Conservation (phyloP, 225 moss, liverwort and hornwort species). For the Rhytidiadelphus loreus region DNA sequence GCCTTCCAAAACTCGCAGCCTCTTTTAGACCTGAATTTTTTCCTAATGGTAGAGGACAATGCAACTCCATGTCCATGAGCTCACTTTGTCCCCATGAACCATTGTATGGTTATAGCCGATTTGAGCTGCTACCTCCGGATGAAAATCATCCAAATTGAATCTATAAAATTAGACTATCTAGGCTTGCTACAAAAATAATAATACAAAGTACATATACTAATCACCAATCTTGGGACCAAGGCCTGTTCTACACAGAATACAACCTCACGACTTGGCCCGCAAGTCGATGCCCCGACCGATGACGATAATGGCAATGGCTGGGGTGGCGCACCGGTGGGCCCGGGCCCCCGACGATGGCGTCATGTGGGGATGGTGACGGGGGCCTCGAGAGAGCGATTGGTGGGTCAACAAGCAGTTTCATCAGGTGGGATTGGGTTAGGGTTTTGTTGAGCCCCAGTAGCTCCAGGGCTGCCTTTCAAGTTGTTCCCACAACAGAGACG, state of each 20-base stretch:
- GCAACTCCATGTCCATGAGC: no score
- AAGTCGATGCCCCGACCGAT: not conserved
- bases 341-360: not conserved
- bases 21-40: no score
- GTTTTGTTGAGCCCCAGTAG: no score
- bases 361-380: not conserved
- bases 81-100: no score
- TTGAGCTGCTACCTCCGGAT: fast-evolving
- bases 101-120: no score
- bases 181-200: not conserved
- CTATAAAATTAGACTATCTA: not conserved
- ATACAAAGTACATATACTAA: not conserved
- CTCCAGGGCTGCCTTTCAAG: not conserved
- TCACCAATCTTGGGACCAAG: not conserved
- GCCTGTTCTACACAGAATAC: not conserved
- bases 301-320: not conserved
- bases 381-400: not conserved
- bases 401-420: not conserved
- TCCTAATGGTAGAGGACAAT: no score
- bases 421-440: not conserved
- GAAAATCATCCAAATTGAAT: not conserved
- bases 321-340: not conserved
- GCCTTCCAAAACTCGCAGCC: no score
- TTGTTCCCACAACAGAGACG: not conserved
- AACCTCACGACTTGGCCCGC: not conserved